Evolutionary conservation across 1,284 basidiomycete species (phyloP), one percentile per base, ranked within the genome.

Genomic region (Cystobasidium sp.): DNA sequence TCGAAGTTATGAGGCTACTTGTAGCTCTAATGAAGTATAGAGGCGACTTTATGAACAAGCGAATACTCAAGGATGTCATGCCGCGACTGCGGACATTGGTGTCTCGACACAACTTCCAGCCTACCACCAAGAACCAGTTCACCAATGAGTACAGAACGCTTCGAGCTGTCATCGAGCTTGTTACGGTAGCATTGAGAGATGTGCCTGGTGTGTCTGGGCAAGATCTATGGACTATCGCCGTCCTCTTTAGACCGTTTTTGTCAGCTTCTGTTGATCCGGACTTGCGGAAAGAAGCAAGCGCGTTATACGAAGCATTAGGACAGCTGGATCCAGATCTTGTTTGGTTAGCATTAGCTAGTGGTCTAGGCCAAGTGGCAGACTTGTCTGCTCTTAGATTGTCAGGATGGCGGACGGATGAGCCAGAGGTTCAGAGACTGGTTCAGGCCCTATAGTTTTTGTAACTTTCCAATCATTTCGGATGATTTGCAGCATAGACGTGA

Each of bases 61-160:
- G 90, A 64, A 86, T 97, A 20, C 90, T 93, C 86, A 91, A 95
- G 77, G 91, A 96, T 77, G 87, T 93, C 18, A 96, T 94, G 93
- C 94, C 94, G 1, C 87, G 86, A 39, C 91, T 95, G 79, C 84
- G 84, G 51, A 80, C 77, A 4, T 84, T 94, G 71, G 43, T 74
- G 39, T 39, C 82, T 83, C 22, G 90, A 83, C 73, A 91, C 92
- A 2, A 78, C 73, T 24, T 53, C 71, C 24, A 74, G 10, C 76
- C 14, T 74, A 77, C 47, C 76, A 75, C 74, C 80, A 59, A 24
- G 67, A 79, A 90, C 89, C 8, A 87, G 1, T 92, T 91, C 80
- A 90, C 91, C 0, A 87, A 89, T 76, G 90, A 90, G 1, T 91
- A 93, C 82, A 84, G 91, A 39, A 76, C 93, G 46, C 89, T 94